Base-by-base conservation (phyloP, 345 rosid genomes). In the Physaria fendleri region DNA sequence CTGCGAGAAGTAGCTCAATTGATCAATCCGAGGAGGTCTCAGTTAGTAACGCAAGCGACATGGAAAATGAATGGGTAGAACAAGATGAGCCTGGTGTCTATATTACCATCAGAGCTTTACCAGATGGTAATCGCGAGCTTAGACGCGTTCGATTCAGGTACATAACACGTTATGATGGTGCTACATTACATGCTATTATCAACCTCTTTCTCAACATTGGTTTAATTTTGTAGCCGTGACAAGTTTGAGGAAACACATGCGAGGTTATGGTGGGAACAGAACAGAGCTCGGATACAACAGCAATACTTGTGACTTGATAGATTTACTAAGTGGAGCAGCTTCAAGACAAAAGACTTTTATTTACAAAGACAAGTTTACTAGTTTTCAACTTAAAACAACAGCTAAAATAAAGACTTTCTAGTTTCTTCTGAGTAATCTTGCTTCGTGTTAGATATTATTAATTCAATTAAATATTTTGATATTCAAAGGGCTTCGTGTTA, bases 131-230 rank as follows among this genome's bases (percentile, higher is more conserved):
- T 8, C 82, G 84, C 27, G 97, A 90, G 74, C 92, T 90, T 50
- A 79, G 95, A 68, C 97, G 97, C 0, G 88, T 90, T 56, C 85
- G 95, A 48, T 90, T 90, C 88, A 84, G 97, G 97, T 90, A 59
- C 53, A 16, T 39, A 38, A 51, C 9, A 29, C 2, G 34, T 16
- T 11, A 18, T 12, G 23, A 15, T 46, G 23, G 16, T 14, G 11
- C 14, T 22, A 34, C 4, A 44, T 1, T 15, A 14, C 24, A 44
- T 5, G 2, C 10, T 22, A 30, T 4, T 42, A n/a, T n/a, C n/a
- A n/a, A n/a, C n/a, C 13, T 25, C 14, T 22, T 42, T 42, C 3
- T 20, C 12, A 59, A 23, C 8, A 23, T 6, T 11, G 16, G 49
- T 4, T 23, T 29, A 39, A 4, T 20, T 6, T 6, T 58, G 59